These are phyloP conservation scores for Babesia bovis DNA, from an alignment of 169 alveolate genomes.

Conservation along the genomic window DNA sequence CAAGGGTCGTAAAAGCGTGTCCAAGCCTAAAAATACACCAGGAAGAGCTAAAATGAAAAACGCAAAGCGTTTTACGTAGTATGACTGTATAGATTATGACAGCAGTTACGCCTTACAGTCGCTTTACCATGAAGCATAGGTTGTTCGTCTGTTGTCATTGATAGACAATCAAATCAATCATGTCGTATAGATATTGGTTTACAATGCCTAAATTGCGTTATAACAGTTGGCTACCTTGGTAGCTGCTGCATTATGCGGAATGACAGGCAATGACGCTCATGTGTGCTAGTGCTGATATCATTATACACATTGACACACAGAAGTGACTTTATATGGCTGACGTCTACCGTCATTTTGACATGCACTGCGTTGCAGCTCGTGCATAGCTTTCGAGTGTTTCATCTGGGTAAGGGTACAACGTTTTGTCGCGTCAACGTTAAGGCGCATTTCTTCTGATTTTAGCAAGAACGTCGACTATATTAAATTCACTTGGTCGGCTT, in stretches of 20 bases:
- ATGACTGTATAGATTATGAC: too few species aligned
- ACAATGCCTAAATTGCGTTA: neutral
- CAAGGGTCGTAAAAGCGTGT: neutral
- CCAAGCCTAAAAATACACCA: neutral
- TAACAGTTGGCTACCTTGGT: neutral
- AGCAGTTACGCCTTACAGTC: too few species aligned
- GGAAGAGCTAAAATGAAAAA: conserved; percentile 41
- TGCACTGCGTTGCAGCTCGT: conserved; percentile 24
- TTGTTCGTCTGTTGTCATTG: neutral
- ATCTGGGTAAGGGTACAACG: neutral
- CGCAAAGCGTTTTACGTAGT: conserved; percentile 34
- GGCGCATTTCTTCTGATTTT: neutral
- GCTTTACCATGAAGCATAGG: neutral
- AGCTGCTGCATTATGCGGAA: neutral
- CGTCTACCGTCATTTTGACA: neutral
- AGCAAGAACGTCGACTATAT: neutral
- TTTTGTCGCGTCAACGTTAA: neutral
- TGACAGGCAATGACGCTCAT: conserved; percentile 20
- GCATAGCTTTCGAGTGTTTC: neutral
- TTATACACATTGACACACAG: neutral
- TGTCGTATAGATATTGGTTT: neutral
- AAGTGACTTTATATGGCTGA: too few species aligned
- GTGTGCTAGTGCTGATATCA: conserved; percentile 8
- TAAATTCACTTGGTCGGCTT: neutral
- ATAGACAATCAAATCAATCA: neutral